These are phyloP conservation scores for Crithidia thermophila DNA, from an alignment of 208 protist genomes.

Conservation along the genomic window DNA sequence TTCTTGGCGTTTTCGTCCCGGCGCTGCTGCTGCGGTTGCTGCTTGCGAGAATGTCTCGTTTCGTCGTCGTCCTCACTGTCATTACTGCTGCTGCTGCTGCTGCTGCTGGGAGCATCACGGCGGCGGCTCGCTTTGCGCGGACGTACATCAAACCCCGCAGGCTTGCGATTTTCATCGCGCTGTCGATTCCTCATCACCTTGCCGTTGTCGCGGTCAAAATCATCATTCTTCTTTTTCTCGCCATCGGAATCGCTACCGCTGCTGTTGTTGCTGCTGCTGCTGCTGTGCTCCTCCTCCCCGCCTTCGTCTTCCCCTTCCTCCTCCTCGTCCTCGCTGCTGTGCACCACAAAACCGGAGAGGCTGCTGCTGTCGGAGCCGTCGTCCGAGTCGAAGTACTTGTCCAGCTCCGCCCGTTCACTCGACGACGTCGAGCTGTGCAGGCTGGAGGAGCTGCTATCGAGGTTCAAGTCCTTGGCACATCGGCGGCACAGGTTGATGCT, in stretches of 20 bases:
- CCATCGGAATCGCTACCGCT: not conserved
- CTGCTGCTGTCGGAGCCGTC: conserved; percentile 50
- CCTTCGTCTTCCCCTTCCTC: conserved; percentile 32
- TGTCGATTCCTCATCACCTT: not conserved
- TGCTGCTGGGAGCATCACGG: too few species aligned
- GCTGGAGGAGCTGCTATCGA: conserved; percentile 41
- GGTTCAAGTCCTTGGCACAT: conserved; percentile 30
- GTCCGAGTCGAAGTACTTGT: conserved; percentile 42
- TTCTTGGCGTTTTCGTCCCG: too few species aligned
- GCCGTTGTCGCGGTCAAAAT: not conserved
- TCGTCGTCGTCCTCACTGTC: too few species aligned
- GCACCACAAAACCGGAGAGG: conserved; percentile 64
- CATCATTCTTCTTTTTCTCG: not conserved
- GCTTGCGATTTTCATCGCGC: not conserved
- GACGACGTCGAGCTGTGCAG: conserved; percentile 74
- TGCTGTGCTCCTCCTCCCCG: not conserved
- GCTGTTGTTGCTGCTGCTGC: not conserved
- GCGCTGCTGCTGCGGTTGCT: too few species aligned
- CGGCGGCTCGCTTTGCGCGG: too few species aligned
- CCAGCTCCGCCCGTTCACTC: conserved; percentile 54
- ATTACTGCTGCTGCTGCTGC: too few species aligned
- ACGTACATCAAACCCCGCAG: too few species aligned
- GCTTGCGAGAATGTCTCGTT: too few species aligned
- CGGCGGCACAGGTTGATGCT: conserved; percentile 16
- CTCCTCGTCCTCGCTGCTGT: conserved; percentile 55